These are phyloP conservation scores for Ambrosia hybrid DNA, from an alignment of 140 eudicot species.

Conservation along the genomic window DNA sequence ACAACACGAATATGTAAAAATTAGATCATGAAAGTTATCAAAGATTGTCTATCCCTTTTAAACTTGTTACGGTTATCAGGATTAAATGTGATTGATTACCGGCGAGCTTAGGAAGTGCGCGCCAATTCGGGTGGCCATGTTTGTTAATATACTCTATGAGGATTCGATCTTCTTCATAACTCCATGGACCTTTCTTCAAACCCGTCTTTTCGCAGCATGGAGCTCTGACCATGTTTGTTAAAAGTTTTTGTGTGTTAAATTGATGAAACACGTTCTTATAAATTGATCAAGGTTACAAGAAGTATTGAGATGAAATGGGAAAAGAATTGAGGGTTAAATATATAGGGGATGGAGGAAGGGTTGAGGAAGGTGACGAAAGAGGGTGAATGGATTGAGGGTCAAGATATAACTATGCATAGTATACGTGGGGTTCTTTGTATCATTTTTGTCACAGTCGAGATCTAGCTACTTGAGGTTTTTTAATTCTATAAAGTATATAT, in stretches of 20 bases:
- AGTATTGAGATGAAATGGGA: conserved; percentile 20
- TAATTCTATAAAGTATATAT: too few species aligned
- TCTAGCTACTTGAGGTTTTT: not conserved
- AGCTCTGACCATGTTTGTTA: conserved; percentile 60
- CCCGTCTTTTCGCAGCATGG: conserved; percentile 81
- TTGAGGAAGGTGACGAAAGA: conserved; percentile 12
- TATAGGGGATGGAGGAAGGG: not conserved
- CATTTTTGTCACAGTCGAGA: not conserved
- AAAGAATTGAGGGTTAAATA: conserved; percentile 18
- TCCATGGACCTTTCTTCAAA: conserved; percentile 89
- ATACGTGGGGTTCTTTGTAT: not conserved
- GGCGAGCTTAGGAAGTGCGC: conserved; percentile 82
- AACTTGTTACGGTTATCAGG: not conserved
- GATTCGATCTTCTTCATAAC: conserved; percentile 58
- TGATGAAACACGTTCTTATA: not conserved
- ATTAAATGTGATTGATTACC: conserved; percentile 28
- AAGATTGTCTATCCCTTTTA: not conserved
- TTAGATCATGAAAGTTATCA: not conserved
- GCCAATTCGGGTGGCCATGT: conserved; percentile 78
- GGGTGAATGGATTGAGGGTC: conserved; percentile 28
- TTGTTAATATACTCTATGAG: conserved; percentile 43
- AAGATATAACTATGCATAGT: not conserved
- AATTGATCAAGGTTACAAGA: not conserved
- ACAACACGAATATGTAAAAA: not conserved
- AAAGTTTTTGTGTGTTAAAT: not conserved